phyloP scores from a whole-genome alignment of 1,139 yeast species.

The Yamadazyma conglobata region DNA sequence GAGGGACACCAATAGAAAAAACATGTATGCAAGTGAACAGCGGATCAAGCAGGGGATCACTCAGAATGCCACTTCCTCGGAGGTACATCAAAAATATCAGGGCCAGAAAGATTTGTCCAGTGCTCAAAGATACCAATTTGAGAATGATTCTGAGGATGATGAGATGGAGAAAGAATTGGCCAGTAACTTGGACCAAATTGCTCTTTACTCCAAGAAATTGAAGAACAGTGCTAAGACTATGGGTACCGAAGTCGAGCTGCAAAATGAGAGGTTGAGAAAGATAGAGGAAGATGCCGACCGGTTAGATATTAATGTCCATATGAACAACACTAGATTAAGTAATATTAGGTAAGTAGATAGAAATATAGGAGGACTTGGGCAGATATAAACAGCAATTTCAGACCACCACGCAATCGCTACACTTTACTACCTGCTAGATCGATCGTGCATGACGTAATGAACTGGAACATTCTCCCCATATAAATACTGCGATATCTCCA shows the following conservation, averaged over 20 bases:
- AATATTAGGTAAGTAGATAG: conserved; percentile 43
- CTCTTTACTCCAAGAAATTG: conserved; percentile 40
- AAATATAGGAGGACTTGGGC: no score
- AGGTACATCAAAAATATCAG: conserved; percentile 45
- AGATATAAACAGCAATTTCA: no score
- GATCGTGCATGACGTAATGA: no score
- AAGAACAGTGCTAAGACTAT: conserved; percentile 43
- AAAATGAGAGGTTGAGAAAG: conserved; percentile 45
- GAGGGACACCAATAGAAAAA: conserved; percentile 40
- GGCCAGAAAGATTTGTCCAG: conserved; percentile 47
- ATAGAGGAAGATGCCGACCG: conserved; percentile 56
- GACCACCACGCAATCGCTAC: no score
- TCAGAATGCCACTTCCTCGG: conserved; percentile 35
- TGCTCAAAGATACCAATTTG: conserved; percentile 50
- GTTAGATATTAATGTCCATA: conserved; percentile 52
- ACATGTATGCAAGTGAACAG: conserved; percentile 47
- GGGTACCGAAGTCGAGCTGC: conserved; percentile 49
- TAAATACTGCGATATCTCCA: no score
- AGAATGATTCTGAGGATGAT: conserved; percentile 56
- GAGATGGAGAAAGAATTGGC: conserved; percentile 58
- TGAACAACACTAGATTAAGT: conserved; percentile 45
- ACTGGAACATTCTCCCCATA: no score
- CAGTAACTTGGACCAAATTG: conserved; percentile 51
- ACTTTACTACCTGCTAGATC: no score
- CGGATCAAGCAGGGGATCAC: conserved; percentile 42